Evolutionary conservation across 257 asterid species (phyloP).

Genomic region (Misopates orontium): DNA sequence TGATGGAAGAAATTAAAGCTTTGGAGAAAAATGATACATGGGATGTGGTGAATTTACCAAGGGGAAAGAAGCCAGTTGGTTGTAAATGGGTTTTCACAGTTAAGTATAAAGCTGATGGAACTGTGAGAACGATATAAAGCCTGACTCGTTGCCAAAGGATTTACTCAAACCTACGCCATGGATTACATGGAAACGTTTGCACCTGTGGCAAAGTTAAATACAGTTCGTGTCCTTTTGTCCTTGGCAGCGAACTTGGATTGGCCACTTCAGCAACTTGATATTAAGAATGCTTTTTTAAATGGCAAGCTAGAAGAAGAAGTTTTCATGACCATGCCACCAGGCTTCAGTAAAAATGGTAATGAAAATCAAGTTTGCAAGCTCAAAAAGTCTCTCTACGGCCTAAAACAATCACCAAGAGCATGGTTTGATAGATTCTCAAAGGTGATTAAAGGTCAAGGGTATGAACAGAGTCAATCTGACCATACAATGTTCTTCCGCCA

Average conservation of each 20-base stretch:
- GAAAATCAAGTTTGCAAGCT: too few relatives aligned
- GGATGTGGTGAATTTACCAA: neutral
- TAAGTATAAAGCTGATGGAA: neutral
- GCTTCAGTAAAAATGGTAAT: too few relatives aligned
- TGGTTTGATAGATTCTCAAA: neutral
- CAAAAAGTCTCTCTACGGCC: too few relatives aligned
- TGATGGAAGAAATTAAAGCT: too few relatives aligned
- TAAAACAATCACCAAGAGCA: too few relatives aligned
- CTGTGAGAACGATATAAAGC: neutral
- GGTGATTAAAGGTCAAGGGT: neutral
- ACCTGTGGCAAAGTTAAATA: too few relatives aligned
- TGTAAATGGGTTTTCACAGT: slow-evolving; percentile 1
- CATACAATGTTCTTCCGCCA: neutral
- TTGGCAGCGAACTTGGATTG: neutral
- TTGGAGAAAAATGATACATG: neutral
- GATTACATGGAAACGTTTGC: neutral
- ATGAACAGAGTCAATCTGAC: neutral
- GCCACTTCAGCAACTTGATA: neutral
- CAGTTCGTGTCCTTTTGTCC: neutral
- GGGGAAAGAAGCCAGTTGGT: neutral
- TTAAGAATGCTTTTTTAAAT: too few relatives aligned
- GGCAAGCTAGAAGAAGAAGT: neutral
- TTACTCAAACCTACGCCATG: neutral
- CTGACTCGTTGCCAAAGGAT: neutral
- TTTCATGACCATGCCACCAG: too few relatives aligned